Conservation (phyloP, 306 rosid species). For the Chamaecrista fasciculata region DNA sequence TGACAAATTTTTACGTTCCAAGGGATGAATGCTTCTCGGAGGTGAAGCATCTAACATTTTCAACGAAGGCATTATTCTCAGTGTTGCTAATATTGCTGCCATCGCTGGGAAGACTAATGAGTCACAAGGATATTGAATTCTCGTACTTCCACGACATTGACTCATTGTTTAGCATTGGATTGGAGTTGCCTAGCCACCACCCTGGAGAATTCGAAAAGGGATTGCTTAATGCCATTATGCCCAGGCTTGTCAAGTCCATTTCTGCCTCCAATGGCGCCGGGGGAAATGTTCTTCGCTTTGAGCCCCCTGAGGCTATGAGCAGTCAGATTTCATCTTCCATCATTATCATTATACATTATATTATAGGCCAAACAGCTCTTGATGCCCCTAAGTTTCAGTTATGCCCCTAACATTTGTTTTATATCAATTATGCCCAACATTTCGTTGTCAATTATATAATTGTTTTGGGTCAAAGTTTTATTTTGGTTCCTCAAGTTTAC, state of each 20-base stretch:
- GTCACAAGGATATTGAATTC: slow-evolving; percentile 41
- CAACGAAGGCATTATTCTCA: slow-evolving; percentile 43
- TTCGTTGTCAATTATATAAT: no score
- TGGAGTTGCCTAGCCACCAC: slow-evolving; percentile 45
- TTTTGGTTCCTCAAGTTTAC: no score
- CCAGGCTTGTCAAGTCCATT: slow-evolving; percentile 44
- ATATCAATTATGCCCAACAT: no score
- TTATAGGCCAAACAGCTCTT: no score
- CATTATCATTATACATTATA: no score
- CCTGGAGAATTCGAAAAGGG: slow-evolving; percentile 29
- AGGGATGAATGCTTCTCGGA: slow-evolving; percentile 71
- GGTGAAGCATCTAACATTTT: slow-evolving; percentile 51
- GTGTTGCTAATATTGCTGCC: slow-evolving; percentile 53
- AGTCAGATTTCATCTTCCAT: slow-evolving; percentile 39
- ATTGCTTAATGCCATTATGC: slow-evolving; percentile 40
- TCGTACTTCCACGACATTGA: slow-evolving; percentile 56
- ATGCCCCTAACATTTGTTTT: no score
- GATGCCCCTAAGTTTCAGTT: no score
- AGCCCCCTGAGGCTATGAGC: slow-evolving; percentile 51
- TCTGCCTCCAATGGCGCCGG: background rate
- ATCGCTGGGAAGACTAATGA: slow-evolving; percentile 34
- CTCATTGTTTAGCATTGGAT: slow-evolving; percentile 47
- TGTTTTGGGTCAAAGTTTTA: no score
- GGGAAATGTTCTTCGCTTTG: slow-evolving; percentile 46
- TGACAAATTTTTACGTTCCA: slow-evolving; percentile 49